These are phyloP conservation scores for Thermothelomyces thermophilus DNA, from an alignment of 2,329 filamentous ascomycete genomes.

Conservation along the genomic window DNA sequence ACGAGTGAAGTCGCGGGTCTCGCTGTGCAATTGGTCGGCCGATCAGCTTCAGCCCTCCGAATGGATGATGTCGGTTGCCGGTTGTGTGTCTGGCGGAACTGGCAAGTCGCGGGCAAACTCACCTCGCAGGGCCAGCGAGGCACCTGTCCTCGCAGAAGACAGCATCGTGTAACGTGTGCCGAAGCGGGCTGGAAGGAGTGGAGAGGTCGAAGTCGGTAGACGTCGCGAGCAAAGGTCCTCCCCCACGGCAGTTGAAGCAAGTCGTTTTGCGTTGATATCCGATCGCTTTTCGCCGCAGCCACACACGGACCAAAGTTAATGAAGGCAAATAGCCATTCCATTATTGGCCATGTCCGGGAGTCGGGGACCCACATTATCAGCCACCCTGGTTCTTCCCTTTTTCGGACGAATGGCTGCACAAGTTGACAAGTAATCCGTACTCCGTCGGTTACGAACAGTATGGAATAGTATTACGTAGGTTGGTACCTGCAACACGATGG, in stretches of 20 bases:
- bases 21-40: slow-evolving; percentile 43
- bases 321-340: slow-evolving; percentile 14
- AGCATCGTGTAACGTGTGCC: slow-evolving; percentile 35
- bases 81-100: neutral
- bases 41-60: neutral
- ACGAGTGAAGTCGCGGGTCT: slow-evolving; percentile 59
- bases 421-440: too few relatives aligned
- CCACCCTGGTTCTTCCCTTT: slow-evolving; percentile 1
- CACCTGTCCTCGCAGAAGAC: slow-evolving; percentile 43
- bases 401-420: too few relatives aligned
- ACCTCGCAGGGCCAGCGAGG: slow-evolving; percentile 49
- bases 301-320: slow-evolving; percentile 13
- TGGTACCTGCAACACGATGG: too few relatives aligned
- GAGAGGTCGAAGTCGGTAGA: slow-evolving; percentile 16
- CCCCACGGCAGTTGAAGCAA: slow-evolving; percentile 12
- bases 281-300: slow-evolving; percentile 23
- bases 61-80: too few relatives aligned
- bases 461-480: too few relatives aligned
- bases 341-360: slow-evolving; percentile 17
- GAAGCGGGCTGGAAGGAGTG: slow-evolving; percentile 10
- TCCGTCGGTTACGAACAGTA: too few relatives aligned
- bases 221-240: slow-evolving; percentile 8
- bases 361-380: neutral
- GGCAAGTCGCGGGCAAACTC: slow-evolving; percentile 21
- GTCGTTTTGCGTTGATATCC: slow-evolving; percentile 22